Evolutionary conservation across 2,329 filamentous ascomycete genomes (phyloP).

Genomic region (Simplicillium sp.): DNA sequence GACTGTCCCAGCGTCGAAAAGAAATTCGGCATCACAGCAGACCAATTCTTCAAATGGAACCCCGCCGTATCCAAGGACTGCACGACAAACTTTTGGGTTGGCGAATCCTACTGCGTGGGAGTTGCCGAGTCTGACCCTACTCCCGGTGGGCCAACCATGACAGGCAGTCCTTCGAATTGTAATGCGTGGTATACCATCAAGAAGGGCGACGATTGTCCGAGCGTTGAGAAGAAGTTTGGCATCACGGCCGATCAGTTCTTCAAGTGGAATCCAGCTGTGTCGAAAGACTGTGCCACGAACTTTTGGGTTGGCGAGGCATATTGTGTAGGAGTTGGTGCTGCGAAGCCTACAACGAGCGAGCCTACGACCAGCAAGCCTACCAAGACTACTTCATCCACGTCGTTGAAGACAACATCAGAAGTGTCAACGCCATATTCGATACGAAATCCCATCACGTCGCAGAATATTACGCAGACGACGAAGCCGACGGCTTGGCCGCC

Average conservation of each 20-base stretch:
- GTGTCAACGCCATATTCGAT: conserved; percentile 5
- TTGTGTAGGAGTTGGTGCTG: no score
- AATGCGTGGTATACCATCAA: no score
- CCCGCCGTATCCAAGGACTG: conserved; percentile 16
- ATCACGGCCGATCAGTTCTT: no score
- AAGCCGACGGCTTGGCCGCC: conserved; percentile 9
- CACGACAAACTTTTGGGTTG: conserved; percentile 13
- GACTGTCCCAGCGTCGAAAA: conserved; percentile 9
- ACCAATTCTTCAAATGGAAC: conserved; percentile 17
- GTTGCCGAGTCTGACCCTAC: no score
- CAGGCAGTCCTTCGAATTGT: no score
- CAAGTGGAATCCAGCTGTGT: no score
- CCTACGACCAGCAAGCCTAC: not conserved
- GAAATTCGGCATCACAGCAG: conserved; percentile 13
- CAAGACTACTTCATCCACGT: not conserved
- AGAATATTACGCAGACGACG: conserved; percentile 4
- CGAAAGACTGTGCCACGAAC: no score
- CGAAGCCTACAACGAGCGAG: conserved; percentile 3
- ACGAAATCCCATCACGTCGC: conserved; percentile 3
- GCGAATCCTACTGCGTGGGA: conserved; percentile 17
- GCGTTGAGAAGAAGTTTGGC: no score
- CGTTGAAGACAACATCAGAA: not conserved
- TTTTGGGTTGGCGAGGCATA: no score
- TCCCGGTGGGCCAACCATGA: no score
- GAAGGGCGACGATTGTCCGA: no score